Conservation (phyloP, 495 filamentous ascomycete genomes). For the Penicillium dipodomyicola region DNA sequence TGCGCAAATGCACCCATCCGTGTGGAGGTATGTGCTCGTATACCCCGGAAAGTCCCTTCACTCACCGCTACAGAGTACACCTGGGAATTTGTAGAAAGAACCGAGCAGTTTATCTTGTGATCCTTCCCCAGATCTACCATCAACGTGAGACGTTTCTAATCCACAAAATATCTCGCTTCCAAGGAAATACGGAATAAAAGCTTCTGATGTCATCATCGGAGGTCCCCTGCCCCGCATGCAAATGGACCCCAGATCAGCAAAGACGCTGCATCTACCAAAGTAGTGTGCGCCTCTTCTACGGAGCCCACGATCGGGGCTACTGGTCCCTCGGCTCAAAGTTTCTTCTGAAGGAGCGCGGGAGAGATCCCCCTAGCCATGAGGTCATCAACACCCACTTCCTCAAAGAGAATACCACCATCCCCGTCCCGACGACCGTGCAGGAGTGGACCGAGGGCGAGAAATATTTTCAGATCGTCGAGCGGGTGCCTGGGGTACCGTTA, state of each 20-base stretch:
- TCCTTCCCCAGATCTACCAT: slow-evolving; percentile 1
- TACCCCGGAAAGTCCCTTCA: neutral
- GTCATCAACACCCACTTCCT: slow-evolving; percentile 17
- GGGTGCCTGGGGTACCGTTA: slow-evolving; percentile 9
- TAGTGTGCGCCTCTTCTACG: neutral
- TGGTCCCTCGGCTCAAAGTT: neutral
- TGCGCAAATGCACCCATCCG: neutral
- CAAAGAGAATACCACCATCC: slow-evolving; percentile 19
- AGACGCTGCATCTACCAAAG: slow-evolving; percentile 1
- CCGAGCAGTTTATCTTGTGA: slow-evolving; percentile 10
- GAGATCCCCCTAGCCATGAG: slow-evolving; percentile 11
- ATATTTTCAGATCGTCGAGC: slow-evolving; percentile 1
- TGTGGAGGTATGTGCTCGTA: neutral
- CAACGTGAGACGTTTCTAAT: slow-evolving; percentile 3
- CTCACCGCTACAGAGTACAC: no score
- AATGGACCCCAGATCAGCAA: slow-evolving; percentile 19
- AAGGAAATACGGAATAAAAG: slow-evolving; percentile 4
- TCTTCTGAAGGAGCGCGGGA: slow-evolving; percentile 25
- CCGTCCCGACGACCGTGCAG: slow-evolving; percentile 5
- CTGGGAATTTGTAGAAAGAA: neutral
- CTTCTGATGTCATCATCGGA: slow-evolving; percentile 3
- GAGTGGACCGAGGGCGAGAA: slow-evolving; percentile 4
- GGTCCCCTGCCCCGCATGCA: slow-evolving; percentile 19
- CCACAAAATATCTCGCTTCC: neutral
- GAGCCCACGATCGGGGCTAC: neutral